These are phyloP conservation scores for Penicillium aurantiogriseum DNA, from an alignment of 2,329 filamentous ascomycete genomes.

Conservation along the genomic window DNA sequence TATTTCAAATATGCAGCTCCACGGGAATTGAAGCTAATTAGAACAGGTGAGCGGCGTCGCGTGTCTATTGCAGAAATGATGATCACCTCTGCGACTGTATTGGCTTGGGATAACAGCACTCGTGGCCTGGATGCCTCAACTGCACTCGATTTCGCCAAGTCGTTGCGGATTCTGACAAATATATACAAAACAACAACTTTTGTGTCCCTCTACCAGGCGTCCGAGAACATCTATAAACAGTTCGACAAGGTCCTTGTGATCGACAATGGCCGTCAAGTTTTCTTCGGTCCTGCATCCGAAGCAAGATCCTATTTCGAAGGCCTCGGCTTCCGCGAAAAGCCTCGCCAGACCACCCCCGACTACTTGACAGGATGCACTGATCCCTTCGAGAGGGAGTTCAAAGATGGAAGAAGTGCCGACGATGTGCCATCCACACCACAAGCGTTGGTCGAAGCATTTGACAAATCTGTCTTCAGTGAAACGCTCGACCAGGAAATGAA, in stretches of 20 bases:
- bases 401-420: slow-evolving; percentile 61
- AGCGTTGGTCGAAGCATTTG: slow-evolving; percentile 67
- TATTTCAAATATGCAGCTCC: not conserved
- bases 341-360: slow-evolving; percentile 76
- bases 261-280: slow-evolving; percentile 71
- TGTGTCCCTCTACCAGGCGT: slow-evolving; percentile 82
- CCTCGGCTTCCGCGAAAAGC: slow-evolving; percentile 71
- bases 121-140: slow-evolving; percentile 68
- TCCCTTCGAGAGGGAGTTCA: slow-evolving; percentile 77
- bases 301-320: slow-evolving; percentile 73
- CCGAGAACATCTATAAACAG: slow-evolving; percentile 73
- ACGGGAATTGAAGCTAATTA: not conserved
- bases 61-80: slow-evolving; percentile 83
- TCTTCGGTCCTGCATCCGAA: slow-evolving; percentile 66
- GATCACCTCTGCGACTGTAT: slow-evolving; percentile 68
- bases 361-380: slow-evolving; percentile 81
- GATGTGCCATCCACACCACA: slow-evolving; percentile 69
- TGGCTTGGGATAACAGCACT: slow-evolving; percentile 74
- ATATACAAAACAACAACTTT: slow-evolving; percentile 82
- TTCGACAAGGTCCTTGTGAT: slow-evolving; percentile 86
- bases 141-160: slow-evolving; percentile 65
- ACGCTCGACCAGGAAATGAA: slow-evolving; percentile 65
- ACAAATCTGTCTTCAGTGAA: slow-evolving; percentile 59
- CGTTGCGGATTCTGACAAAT: slow-evolving; percentile 76
- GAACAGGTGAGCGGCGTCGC: slow-evolving; percentile 67